These are phyloP conservation scores for Botryosphaeria dothidea DNA, from an alignment of 2,329 filamentous ascomycete species.

Conservation along the genomic window DNA sequence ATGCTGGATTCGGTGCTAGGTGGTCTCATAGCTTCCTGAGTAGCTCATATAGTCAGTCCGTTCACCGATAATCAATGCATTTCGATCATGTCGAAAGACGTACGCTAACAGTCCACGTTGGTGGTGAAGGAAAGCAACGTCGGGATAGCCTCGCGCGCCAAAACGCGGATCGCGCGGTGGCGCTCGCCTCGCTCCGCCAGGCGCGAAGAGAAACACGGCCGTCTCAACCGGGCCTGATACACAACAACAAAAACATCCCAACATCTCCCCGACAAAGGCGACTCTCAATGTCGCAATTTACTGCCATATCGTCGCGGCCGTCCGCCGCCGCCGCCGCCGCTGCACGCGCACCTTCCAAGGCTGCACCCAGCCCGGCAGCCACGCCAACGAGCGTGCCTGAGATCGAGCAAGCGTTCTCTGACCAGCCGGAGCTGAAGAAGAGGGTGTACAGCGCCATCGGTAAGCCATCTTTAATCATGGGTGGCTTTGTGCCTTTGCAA, in stretches of 20 bases:
- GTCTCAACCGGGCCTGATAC: not conserved
- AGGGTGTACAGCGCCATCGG: constrained; percentile 40
- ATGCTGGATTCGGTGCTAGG: no score
- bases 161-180: constrained; percentile 18
- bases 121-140: not conserved
- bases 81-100: no score
- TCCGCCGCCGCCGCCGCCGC: constrained; percentile 1
- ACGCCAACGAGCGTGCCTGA: constrained; percentile 3
- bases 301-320: constrained; percentile 11
- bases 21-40: no score
- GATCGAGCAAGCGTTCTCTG: constrained; percentile 30
- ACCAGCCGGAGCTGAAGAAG: constrained; percentile 37
- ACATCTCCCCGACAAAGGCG: not conserved
- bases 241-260: not conserved
- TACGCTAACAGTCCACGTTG: not conserved
- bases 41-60: not conserved
- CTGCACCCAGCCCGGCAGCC: not conserved
- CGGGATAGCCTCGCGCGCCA: constrained; percentile 14
- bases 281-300: constrained; percentile 12
- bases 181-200: constrained; percentile 10
- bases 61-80: not conserved
- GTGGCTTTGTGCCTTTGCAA: not conserved
- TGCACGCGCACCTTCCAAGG: not conserved
- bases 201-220: constrained; percentile 4
- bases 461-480: constrained; percentile 20